phyloP scores from a whole-genome alignment of 805 yeast genomes.

The Lachancea sp. region DNA sequence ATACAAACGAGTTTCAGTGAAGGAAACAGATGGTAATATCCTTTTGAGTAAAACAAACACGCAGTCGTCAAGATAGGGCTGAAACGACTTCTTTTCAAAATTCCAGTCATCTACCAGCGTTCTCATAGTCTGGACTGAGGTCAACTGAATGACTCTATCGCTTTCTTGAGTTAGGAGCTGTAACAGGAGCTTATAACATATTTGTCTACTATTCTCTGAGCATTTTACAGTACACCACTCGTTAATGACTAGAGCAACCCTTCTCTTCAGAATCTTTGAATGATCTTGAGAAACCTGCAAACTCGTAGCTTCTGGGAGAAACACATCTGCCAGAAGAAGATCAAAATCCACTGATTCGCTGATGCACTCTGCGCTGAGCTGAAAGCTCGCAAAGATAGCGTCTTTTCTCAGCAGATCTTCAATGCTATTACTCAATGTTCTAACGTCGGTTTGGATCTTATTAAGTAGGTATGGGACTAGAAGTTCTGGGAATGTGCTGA shows the following conservation, averaged over 20 bases:
- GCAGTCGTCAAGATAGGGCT: constrained; percentile 53
- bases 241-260: constrained; percentile 67
- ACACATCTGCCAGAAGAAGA: constrained; percentile 47
- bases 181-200: constrained; percentile 53
- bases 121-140: constrained; percentile 65
- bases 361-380: constrained; percentile 63
- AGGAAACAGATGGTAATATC: constrained; percentile 44
- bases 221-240: constrained; percentile 77
- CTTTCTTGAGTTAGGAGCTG: constrained; percentile 45
- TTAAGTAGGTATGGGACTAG: constrained; percentile 51
- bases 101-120: constrained; percentile 81
- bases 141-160: constrained; percentile 76
- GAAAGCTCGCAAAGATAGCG: constrained; percentile 76
- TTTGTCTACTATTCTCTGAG: constrained; percentile 48
- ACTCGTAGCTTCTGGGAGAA: constrained; percentile 54
- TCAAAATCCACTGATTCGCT: constrained; percentile 64
- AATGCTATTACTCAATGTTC: constrained; percentile 27
- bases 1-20: constrained; percentile 72
- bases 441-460: constrained; percentile 44
- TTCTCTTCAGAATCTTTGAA: constrained; percentile 60
- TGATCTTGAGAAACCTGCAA: constrained; percentile 40
- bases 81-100: constrained; percentile 60
- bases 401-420: constrained; percentile 64
- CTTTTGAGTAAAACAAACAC: constrained; percentile 42
- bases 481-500: constrained; percentile 52